Evolutionary conservation across 805 yeast species (phyloP).

Genomic region (Saccharomycopsis sp.): DNA sequence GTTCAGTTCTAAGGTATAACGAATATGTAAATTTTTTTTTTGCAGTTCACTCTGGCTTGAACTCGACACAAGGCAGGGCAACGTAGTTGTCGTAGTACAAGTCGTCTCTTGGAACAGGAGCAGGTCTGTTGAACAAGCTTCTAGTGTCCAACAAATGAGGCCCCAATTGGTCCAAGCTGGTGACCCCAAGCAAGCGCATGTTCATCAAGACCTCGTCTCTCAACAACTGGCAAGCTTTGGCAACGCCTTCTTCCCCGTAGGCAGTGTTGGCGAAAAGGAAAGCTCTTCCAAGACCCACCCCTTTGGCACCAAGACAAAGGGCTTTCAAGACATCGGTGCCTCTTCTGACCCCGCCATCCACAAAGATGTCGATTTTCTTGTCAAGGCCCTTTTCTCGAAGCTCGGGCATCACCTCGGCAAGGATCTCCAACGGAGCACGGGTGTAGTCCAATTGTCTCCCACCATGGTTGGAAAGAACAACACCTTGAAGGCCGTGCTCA

Average conservation of each 20-base stretch:
- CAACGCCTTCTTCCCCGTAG: slow-evolving; percentile 70
- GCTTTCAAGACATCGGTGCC: slow-evolving; percentile 76
- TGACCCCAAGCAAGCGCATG: slow-evolving; percentile 60
- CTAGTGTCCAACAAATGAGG: slow-evolving; percentile 33
- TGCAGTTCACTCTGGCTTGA: too few species aligned
- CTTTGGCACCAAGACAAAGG: slow-evolving; percentile 65
- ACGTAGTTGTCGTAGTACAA: too few species aligned
- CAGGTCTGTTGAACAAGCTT: slow-evolving; percentile 19
- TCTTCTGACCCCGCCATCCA: slow-evolving; percentile 74
- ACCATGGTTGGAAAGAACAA: slow-evolving; percentile 65
- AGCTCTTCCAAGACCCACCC: slow-evolving; percentile 69
- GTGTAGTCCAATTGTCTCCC: slow-evolving; percentile 63
- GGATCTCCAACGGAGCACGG: slow-evolving; percentile 51
- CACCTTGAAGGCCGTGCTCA: slow-evolving; percentile 51
- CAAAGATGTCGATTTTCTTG: slow-evolving; percentile 48
- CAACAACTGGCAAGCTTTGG: slow-evolving; percentile 51
- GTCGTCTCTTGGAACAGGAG: background rate
- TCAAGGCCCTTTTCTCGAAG: slow-evolving; percentile 34
- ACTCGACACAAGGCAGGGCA: too few species aligned
- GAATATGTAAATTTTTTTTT: too few species aligned
- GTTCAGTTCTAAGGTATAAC: too few species aligned
- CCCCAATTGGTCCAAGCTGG: slow-evolving; percentile 36
- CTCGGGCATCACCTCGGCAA: slow-evolving; percentile 44
- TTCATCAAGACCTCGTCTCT: slow-evolving; percentile 53
- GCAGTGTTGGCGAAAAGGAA: slow-evolving; percentile 71